These are phyloP conservation scores for Xylaria sp. DNA, from an alignment of 2,329 filamentous ascomycete genomes.

Conservation along the genomic window DNA sequence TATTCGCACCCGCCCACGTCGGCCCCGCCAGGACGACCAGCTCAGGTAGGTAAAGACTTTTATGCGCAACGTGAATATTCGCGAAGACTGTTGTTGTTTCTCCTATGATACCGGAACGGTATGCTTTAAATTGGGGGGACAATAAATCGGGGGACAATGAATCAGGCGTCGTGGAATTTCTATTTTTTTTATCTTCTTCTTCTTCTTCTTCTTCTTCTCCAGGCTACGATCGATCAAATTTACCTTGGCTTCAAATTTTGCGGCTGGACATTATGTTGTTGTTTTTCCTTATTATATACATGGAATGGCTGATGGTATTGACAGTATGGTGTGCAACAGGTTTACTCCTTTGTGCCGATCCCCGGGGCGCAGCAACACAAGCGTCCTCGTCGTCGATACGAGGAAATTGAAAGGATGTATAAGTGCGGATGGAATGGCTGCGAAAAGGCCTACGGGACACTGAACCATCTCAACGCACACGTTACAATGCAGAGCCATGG, in stretches of 20 bases:
- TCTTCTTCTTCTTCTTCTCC: background rate
- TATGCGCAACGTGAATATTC: background rate
- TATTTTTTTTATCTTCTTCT: too few species aligned
- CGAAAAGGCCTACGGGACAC: slow-evolving; percentile 96
- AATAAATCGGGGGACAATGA: too few species aligned
- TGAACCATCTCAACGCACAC: slow-evolving; percentile 97
- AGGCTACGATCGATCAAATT: background rate
- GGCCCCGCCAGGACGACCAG: slow-evolving; percentile 64
- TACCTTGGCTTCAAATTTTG: background rate
- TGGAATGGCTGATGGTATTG: slow-evolving; percentile 50
- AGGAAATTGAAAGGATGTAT: slow-evolving; percentile 99
- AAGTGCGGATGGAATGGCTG: slow-evolving; percentile 99
- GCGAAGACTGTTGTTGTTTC: background rate
- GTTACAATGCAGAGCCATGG: slow-evolving; percentile 99
- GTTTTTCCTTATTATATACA: slow-evolving; percentile 27
- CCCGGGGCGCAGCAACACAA: slow-evolving; percentile 98
- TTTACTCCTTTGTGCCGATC: slow-evolving; percentile 98
- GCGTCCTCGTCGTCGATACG: slow-evolving; percentile 89
- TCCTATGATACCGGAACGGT: background rate
- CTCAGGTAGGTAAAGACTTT: slow-evolving; percentile 63
- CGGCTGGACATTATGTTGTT: slow-evolving; percentile 18
- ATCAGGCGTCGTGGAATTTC: background rate
- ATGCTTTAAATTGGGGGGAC: background rate
- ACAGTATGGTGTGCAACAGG: slow-evolving; percentile 65
- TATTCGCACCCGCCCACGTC: slow-evolving; percentile 67